Base-by-base conservation (phyloP, 2,329 filamentous ascomycete species). In the Domatiomyces globalis region DNA sequence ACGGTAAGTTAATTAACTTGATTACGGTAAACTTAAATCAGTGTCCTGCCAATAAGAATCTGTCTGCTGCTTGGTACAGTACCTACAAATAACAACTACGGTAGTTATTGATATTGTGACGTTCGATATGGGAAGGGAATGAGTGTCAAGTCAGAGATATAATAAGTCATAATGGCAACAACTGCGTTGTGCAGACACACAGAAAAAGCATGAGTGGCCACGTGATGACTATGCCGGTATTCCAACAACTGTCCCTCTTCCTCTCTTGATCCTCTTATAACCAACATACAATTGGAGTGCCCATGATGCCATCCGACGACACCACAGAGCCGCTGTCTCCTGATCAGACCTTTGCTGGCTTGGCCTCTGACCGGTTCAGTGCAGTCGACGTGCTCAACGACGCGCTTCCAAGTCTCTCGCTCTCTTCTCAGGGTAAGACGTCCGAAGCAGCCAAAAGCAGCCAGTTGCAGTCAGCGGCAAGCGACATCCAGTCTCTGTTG, bases 331-430 rank as follows among this genome's bases (percentile, higher is more conserved):
- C 2, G 12, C 12, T 15, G 12, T 39, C 33, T 39, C 15, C 33
- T 39, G 33, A 39, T 5, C 45, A 20, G 45, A 19, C 33, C 17
- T 29, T 25, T 46, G 45, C 20, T 29, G 22, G 22, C 45, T 9
- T 20, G 7, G 27, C 2, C 45, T 46, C 20, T 27, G 20, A 17
- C 22, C 49, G 77, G 45, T 96, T 96, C 68, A 87, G 95, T 66
- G 78, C 89, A 3, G 84, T 84, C 57, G 80, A 85, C 46, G 95
- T 88, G 66, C 80, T 96, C 61, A 96, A 96, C 68, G 73, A 80
- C 53, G 78, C 78, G 0, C 73, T 96, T 0, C 85, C 88, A 4
- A 72, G 83, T 1, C 73, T 94, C 18, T 73, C 73, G 46, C 67
- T 76, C 43, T 69, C 73, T 29, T 69, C 71, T 12, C 66, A 68